Conservation (phyloP, 1,284 basidiomycete species). For the Puccinia coronata region DNA sequence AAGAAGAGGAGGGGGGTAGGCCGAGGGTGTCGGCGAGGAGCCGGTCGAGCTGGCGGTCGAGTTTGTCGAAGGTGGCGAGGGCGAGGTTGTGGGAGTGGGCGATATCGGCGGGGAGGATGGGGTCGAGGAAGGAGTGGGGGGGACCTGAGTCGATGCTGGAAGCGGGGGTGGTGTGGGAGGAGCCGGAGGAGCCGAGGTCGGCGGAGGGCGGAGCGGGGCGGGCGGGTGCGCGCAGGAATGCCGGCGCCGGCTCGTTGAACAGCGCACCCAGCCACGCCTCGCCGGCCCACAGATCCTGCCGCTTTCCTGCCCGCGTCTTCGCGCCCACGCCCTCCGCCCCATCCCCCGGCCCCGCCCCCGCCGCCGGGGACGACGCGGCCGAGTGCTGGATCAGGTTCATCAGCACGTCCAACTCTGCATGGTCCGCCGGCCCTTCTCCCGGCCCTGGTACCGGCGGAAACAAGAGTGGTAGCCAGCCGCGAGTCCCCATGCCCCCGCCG, state of each 20-base stretch:
- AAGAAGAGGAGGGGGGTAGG: background rate
- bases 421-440: background rate
- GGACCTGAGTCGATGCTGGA: background rate
- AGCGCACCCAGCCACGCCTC: background rate
- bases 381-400: conserved; percentile 46
- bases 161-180: background rate
- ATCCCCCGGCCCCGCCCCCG: too few relatives aligned
- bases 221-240: too few relatives aligned
- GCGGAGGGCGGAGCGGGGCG: too few relatives aligned
- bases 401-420: conserved; percentile 37
- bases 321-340: too few relatives aligned
- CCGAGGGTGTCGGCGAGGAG: background rate
- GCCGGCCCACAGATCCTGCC: background rate
- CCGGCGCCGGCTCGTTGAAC: background rate
- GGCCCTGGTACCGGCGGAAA: background rate
- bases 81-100: background rate
- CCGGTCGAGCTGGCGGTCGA: background rate
- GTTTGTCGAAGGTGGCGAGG: background rate
- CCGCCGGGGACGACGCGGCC: background rate
- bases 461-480: background rate
- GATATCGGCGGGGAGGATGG: background rate
- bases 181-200: background rate
- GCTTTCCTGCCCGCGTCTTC: background rate
- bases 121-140: background rate
- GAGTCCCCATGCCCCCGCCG: background rate